These are phyloP conservation scores for Chalciporus pseudorubinellus DNA, from an alignment of 768 basidiomycete species.

Conservation along the genomic window DNA sequence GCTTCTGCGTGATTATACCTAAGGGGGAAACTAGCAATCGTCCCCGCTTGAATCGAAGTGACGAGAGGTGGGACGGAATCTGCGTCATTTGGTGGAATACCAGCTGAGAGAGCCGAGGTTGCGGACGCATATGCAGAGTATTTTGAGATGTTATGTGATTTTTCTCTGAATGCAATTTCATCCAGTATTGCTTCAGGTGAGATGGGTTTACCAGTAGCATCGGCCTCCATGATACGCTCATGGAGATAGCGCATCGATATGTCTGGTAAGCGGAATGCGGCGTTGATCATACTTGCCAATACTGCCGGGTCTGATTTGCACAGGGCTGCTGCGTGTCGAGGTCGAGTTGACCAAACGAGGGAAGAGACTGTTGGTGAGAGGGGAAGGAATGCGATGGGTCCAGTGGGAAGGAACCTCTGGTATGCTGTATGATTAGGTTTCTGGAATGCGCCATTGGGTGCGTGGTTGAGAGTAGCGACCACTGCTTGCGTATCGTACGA, in stretches of 20 bases:
- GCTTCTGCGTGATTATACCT: conserved; percentile 81
- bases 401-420: conserved; percentile 92
- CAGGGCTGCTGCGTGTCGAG: conserved; percentile 69
- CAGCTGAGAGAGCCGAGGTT: conserved; percentile 33
- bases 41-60: conserved; percentile 62
- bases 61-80: conserved; percentile 75
- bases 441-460: conserved; percentile 59
- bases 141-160: conserved; percentile 60
- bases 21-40: conserved; percentile 88
- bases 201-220: conserved; percentile 43
- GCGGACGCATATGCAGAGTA: conserved; percentile 63
- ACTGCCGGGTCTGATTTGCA: conserved; percentile 61
- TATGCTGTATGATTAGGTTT: conserved; percentile 78
- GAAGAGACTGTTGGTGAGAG: conserved; percentile 76
- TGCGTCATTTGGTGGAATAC: conserved; percentile 60
- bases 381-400: conserved; percentile 94
- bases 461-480: conserved; percentile 83
- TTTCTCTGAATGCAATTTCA: conserved; percentile 74
- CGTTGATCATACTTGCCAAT: conserved; percentile 78
- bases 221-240: conserved; percentile 54
- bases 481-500: conserved; percentile 86
- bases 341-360: conserved; percentile 92
- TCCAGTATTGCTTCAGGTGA: conserved; percentile 48
- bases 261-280: conserved; percentile 83
- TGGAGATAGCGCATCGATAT: conserved; percentile 70